A percentile compares a stretch with the other conserved stretches of the same genome.
phyloP scores from a whole-genome alignment of 371 early-diverging fungal species.

The Smittium culicis region DNA sequence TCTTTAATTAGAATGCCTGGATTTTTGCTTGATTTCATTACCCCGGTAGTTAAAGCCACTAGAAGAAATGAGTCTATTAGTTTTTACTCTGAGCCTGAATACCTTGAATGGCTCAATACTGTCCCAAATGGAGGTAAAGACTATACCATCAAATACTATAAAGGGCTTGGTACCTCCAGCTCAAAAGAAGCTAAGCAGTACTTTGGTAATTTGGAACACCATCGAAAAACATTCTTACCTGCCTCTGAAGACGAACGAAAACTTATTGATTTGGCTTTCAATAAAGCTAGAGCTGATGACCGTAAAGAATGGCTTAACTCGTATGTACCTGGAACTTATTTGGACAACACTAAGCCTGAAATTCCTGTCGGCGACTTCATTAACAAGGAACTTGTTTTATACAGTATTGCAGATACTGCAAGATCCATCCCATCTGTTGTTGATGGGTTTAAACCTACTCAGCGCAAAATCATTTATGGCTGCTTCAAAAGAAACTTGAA shows the following conservation, averaged over 20 bases:
- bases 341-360: slow-evolving; percentile 67
- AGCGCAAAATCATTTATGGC: slow-evolving; percentile 93
- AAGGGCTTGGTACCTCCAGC: slow-evolving; percentile 97
- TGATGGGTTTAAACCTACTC: slow-evolving; percentile 99
- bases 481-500: slow-evolving; percentile 81
- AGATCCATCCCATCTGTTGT: slow-evolving; percentile 96
- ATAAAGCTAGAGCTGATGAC: slow-evolving; percentile 89
- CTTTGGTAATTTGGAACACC: slow-evolving; percentile 65
- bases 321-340: slow-evolving; percentile 85
- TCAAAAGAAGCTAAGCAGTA: slow-evolving; percentile 89
- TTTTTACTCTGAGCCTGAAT: slow-evolving; percentile 98
- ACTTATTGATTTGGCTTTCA: slow-evolving; percentile 96
- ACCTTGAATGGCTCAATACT: slow-evolving; percentile 72
- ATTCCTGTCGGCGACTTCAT: slow-evolving; percentile 93
- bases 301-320: slow-evolving; percentile 93
- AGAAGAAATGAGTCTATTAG: slow-evolving; percentile 41
- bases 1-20: slow-evolving; percentile 85
- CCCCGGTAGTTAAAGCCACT: slow-evolving; percentile 90
- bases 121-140: slow-evolving; percentile 47
- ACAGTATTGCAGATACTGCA: slow-evolving; percentile 94
- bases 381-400: slow-evolving; percentile 95
- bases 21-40: slow-evolving; percentile 97
- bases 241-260: slow-evolving; percentile 53
- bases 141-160: slow-evolving; percentile 94
- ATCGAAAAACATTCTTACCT: slow-evolving; percentile 76